A percentile compares a stretch with the other conserved stretches of the same genome.
Conservation (phyloP, 176 grass and related monocot species). For the Typha latifolia region DNA sequence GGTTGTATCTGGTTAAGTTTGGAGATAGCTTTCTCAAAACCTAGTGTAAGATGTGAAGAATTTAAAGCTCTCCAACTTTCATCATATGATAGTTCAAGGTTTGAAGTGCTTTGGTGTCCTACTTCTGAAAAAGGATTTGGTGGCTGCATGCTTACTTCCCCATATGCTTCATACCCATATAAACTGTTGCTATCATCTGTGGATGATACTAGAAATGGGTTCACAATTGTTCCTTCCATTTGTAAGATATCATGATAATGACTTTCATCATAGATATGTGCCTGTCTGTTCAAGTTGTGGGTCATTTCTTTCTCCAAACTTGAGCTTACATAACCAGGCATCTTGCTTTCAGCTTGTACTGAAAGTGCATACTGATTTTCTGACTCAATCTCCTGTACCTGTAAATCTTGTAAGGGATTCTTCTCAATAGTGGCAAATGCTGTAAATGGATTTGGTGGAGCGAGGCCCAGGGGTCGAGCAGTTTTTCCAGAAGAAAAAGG, state of each 20-base stretch:
- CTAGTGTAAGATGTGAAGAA: conserved; percentile 28
- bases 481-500: conserved; percentile 39
- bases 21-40: conserved; percentile 39
- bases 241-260: not conserved
- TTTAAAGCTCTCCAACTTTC: conserved; percentile 16
- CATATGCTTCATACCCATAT: conserved; percentile 10
- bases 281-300: not conserved
- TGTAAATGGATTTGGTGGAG: conserved; percentile 31
- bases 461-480: conserved; percentile 29
- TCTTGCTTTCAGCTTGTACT: not conserved
- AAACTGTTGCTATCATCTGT: conserved; percentile 3
- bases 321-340: conserved; percentile 5
- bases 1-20: conserved; percentile 30
- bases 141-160: conserved; percentile 13
- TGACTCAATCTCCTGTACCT: conserved; percentile 15
- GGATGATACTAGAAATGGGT: conserved; percentile 13
- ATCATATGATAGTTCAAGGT: conserved; percentile 17
- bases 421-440: conserved; percentile 12
- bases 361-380: conserved; percentile 5
- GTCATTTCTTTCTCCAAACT: conserved; percentile 33
- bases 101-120: conserved; percentile 3
- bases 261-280: not conserved
- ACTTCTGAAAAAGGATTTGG: conserved; percentile 17
- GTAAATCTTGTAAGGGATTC: conserved; percentile 13
- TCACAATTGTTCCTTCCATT: not conserved